Evolutionary conservation across 495 filamentous ascomycete species (phyloP).

Genomic region (Letharia lupina): DNA sequence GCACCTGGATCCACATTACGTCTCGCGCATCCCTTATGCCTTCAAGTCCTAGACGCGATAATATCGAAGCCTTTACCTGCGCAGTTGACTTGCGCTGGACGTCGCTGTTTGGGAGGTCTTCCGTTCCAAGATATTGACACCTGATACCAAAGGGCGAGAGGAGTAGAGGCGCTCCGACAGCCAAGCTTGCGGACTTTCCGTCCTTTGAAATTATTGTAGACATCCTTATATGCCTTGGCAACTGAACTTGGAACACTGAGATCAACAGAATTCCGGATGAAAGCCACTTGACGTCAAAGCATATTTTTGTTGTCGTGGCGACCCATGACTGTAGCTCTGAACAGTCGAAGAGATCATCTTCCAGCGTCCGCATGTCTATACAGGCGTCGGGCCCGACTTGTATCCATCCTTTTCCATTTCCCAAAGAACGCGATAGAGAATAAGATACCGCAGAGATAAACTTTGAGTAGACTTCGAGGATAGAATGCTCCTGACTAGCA

Average conservation of each 20-base stretch:
- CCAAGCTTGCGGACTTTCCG: background rate
- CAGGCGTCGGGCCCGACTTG: slow-evolving; percentile 1
- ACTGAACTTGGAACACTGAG: background rate
- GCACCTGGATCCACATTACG: slow-evolving; percentile 1
- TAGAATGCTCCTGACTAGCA: background rate
- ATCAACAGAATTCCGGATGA: slow-evolving; percentile 5
- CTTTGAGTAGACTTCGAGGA: slow-evolving; percentile 5
- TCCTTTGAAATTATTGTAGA: background rate
- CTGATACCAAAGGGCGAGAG: slow-evolving; percentile 8
- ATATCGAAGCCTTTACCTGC: background rate
- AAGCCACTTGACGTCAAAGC: slow-evolving; percentile 13
- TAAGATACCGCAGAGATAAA: slow-evolving; percentile 8
- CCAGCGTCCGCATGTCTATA: slow-evolving; percentile 11
- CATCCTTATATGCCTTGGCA: background rate
- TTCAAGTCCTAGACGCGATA: background rate
- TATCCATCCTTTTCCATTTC: background rate
- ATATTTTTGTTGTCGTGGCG: slow-evolving; percentile 1
- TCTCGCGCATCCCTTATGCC: background rate
- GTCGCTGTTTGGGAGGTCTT: slow-evolving; percentile 1
- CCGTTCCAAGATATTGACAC: background rate
- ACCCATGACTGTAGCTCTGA: background rate
- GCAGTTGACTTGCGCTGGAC: background rate
- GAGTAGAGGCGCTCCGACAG: background rate
- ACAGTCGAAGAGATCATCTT: background rate
- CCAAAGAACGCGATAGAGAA: slow-evolving; percentile 6